Evolutionary conservation across 768 basidiomycete species (phyloP), one percentile per base, ranked within the genome.

Genomic region (Lactifluus hygrophoroides): DNA sequence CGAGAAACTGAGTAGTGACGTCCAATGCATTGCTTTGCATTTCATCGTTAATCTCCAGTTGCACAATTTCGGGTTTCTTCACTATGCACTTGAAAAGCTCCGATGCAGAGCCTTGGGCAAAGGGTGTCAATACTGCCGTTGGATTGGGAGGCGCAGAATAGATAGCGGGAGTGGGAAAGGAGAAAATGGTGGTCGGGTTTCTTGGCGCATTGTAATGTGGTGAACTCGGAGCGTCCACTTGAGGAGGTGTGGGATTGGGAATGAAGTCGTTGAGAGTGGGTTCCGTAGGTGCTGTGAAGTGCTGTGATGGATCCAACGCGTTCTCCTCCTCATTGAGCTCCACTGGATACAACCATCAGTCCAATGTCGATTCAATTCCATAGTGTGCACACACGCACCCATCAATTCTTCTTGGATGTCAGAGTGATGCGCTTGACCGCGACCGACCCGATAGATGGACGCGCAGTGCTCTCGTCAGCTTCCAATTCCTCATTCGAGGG

Each of bases 1-100:
- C 90, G 51, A 90, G 80, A 70, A 91, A 93, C 66, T 93, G 90
- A 11, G 85, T 82, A 0, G 86, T 87, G 56, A 93, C 90, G 69
- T 93, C 90, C 19, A 80, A 77, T 2, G 88, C 84, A 66, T 93
- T 93, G 37, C 86, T 85, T 71, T 90, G 88, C 80, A 91, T 84
- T 71, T 91, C 89, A 60, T 83, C 90, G 66, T 93, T 92, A 73
- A 93, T 88, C 73, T 93, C 90, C 60, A 93, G 80, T 73, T 89
- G 86, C 3, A 90, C 74, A 38, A 90, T 78, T 67, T 90, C 86
- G 1, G 90, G 90, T 69, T 88, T 90, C 72, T 93, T 92, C 16
- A 93, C 86, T 55, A 92, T 77, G 65, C 85, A 90, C 70, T 88
- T 88, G 77, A 90, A 93, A 11, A 93, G 77, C 70, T 90, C 85